Percentiles rank a stretch among this genome's conserved stretches.
phyloP scores from a whole-genome alignment of 805 yeast species.

The Cyberlindnera americana region DNA sequence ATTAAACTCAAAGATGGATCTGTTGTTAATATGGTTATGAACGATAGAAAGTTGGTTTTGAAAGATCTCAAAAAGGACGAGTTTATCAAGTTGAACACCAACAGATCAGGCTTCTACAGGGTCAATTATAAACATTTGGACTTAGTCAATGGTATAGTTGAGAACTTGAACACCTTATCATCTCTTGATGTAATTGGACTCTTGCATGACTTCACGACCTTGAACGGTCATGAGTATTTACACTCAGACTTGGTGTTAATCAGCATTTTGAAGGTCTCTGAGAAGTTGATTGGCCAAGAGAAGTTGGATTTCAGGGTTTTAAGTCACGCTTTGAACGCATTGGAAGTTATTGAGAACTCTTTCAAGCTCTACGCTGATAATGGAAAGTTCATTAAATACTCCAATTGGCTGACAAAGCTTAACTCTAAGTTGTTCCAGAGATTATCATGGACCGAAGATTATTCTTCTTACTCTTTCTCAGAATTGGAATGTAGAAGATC shows the following conservation, averaged over 20 bases:
- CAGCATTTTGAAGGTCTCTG: constrained; percentile 29
- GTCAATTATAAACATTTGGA: constrained; percentile 40
- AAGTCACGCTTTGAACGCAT: constrained; percentile 26
- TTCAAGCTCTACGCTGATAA: constrained; percentile 15
- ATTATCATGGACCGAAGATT: constrained; percentile 38
- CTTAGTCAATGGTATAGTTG: constrained; percentile 27
- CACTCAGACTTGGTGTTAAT: constrained; percentile 27
- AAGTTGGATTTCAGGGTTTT: constrained; percentile 26
- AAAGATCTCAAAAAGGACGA: constrained; percentile 23
- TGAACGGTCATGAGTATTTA: constrained; percentile 29
- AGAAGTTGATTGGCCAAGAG: constrained; percentile 10
- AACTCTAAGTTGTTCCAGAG: constrained; percentile 27
- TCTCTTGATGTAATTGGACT: constrained; percentile 29
- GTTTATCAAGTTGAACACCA: constrained; percentile 41
- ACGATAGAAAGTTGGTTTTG: constrained; percentile 36
- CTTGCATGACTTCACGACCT: constrained; percentile 31
- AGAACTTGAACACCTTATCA: constrained; percentile 22
- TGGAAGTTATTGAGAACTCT: constrained; percentile 24
- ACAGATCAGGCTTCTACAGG: constrained; percentile 44
- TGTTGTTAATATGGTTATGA: constrained; percentile 37
- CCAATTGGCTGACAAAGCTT: constrained; percentile 15
- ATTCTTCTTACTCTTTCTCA: constrained; percentile 31
- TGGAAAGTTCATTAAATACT: constrained; percentile 8
- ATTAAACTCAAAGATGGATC: constrained; percentile 36
- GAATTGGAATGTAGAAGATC: constrained; percentile 45